Conservation (phyloP, 2,329 filamentous ascomycete genomes). For the Nannizzia gypsea region DNA sequence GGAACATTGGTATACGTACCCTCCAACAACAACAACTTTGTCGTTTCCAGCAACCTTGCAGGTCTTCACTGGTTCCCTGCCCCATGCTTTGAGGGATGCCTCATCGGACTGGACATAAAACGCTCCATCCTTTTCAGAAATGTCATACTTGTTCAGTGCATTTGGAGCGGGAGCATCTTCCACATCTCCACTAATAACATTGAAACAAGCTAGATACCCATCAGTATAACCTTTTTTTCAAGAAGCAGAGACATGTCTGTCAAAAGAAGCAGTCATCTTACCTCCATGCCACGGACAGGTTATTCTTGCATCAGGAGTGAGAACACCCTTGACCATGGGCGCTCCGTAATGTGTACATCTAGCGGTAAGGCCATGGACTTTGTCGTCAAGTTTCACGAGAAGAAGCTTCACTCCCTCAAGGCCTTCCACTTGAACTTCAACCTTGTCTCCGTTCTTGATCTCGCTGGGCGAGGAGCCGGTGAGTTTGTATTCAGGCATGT, state of each 20-base stretch:
- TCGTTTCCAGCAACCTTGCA: slow-evolving; percentile 47
- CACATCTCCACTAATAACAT: slow-evolving; percentile 75
- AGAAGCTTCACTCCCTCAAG: slow-evolving; percentile 77
- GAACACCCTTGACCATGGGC: slow-evolving; percentile 71
- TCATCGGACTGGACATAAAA: slow-evolving; percentile 79
- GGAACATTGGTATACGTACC: slow-evolving; percentile 39
- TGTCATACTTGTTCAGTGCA: slow-evolving; percentile 67
- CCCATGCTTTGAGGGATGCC: slow-evolving; percentile 61
- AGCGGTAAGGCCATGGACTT: slow-evolving; percentile 65
- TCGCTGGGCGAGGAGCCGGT: slow-evolving; percentile 65
- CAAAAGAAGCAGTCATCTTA: slow-evolving; percentile 30
- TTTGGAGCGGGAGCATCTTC: slow-evolving; percentile 90
- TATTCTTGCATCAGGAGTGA: slow-evolving; percentile 68
- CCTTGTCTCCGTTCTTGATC: slow-evolving; percentile 69
- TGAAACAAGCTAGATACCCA: slow-evolving; percentile 65
- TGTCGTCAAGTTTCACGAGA: slow-evolving; percentile 64
- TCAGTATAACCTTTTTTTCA: not conserved
- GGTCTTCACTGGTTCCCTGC: slow-evolving; percentile 61
- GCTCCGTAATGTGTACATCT: slow-evolving; percentile 90
- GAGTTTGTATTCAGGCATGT: slow-evolving; percentile 40
- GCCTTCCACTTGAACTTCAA: slow-evolving; percentile 82
- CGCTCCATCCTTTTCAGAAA: slow-evolving; percentile 67
- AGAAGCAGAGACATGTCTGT: not conserved
- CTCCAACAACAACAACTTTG: slow-evolving; percentile 74
- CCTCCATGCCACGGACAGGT: slow-evolving; percentile 97